These are phyloP conservation scores for Starmerella floricola DNA, from an alignment of 805 yeast species.

Conservation along the genomic window DNA sequence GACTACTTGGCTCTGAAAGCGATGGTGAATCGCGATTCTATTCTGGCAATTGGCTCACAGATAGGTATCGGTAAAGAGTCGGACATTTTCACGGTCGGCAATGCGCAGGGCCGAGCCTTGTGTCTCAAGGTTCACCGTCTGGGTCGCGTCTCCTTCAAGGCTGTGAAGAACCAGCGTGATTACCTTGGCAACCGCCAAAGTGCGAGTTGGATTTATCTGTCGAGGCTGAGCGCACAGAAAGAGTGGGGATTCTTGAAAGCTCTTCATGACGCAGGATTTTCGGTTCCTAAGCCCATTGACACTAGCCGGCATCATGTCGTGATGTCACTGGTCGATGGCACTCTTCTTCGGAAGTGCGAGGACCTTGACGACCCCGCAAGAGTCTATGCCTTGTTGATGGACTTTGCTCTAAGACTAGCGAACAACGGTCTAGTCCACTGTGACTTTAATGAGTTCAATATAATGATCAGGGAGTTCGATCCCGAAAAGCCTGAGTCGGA, in stretches of 20 bases:
- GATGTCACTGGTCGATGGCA: constrained; percentile 86
- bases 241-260: constrained; percentile 82
- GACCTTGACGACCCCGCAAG: constrained; percentile 57
- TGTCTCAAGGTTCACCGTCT: constrained; percentile 85
- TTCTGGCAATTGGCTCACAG: constrained; percentile 70
- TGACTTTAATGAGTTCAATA: constrained; percentile 94
- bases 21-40: constrained; percentile 57
- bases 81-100: constrained; percentile 77
- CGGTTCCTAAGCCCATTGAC: constrained; percentile 82
- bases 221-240: constrained; percentile 80
- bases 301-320: constrained; percentile 81
- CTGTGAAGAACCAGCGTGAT: constrained; percentile 89
- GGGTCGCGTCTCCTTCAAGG: constrained; percentile 86
- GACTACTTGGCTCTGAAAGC: constrained; percentile 86
- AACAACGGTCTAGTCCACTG: constrained; percentile 89
- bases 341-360: constrained; percentile 72
- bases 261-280: constrained; percentile 60
- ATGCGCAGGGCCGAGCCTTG: constrained; percentile 47
- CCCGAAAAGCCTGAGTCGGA: constrained; percentile 41
- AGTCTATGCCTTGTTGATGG: constrained; percentile 77
- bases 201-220: constrained; percentile 86
- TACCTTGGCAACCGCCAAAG: constrained; percentile 60
- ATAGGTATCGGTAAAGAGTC: constrained; percentile 98
- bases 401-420: constrained; percentile 69
- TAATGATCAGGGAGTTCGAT: constrained; percentile 55